Conservation (phyloP, 345 rosid species). For the Lumnitzera racemosa region DNA sequence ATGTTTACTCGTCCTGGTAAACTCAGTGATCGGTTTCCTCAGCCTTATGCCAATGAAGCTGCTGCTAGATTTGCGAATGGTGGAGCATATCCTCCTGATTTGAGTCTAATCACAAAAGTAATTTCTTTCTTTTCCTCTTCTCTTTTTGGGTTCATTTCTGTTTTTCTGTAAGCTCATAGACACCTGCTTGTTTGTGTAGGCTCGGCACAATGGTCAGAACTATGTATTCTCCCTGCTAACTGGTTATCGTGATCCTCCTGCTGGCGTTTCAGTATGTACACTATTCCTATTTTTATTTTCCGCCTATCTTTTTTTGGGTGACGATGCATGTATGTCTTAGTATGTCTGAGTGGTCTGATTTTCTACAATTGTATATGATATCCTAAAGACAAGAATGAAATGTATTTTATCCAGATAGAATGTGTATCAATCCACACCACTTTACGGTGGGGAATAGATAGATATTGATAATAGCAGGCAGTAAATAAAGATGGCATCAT, state of each 20-base stretch:
- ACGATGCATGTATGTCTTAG: too few species aligned
- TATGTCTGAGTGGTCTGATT: too few species aligned
- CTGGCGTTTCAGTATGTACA: constrained; percentile 72
- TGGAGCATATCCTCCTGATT: constrained; percentile 99
- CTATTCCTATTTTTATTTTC: background rate
- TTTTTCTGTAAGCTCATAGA: constrained; percentile 1
- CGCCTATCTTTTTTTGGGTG: background rate
- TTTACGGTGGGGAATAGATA: too few species aligned
- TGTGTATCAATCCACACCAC: too few species aligned
- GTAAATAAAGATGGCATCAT: too few species aligned
- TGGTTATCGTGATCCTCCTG: constrained; percentile 99
- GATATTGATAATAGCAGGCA: too few species aligned
- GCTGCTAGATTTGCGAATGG: constrained; percentile 99
- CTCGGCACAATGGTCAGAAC: constrained; percentile 98
- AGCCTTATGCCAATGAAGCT: constrained; percentile 82
- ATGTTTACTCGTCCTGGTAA: constrained; percentile 98
- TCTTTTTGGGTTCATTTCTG: background rate
- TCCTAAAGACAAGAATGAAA: too few species aligned
- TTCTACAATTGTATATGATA: too few species aligned
- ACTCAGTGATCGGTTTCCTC: constrained; percentile 93
- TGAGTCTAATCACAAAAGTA: constrained; percentile 97
- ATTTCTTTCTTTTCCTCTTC: constrained; percentile 16
- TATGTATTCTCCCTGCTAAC: constrained; percentile 95
- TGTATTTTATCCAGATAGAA: too few species aligned
- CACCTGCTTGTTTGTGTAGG: constrained; percentile 40